Conservation (phyloP, 78 protist genomes). For the Chrysochromulina parva region DNA sequence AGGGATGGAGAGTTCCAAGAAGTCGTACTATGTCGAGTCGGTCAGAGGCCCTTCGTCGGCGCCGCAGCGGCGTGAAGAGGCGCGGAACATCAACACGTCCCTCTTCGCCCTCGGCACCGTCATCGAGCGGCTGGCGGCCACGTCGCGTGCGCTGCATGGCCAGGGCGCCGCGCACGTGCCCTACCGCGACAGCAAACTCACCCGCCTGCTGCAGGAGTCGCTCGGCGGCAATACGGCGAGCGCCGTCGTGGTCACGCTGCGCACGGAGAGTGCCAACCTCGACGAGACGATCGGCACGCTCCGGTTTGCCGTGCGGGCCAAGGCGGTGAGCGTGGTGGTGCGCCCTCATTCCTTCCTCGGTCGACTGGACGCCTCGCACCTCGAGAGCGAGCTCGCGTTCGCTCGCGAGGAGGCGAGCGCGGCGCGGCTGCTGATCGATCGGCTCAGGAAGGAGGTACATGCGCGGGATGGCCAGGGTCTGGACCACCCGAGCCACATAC, state of each 20-base stretch:
- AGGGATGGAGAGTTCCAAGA: constrained; percentile 61
- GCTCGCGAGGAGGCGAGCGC: no score
- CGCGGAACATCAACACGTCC: constrained; percentile 56
- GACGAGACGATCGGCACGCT: constrained; percentile 55
- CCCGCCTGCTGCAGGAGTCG: constrained; percentile 46
- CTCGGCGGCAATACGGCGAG: constrained; percentile 68
- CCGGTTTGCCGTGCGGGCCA: constrained; percentile 67
- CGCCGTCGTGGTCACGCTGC: constrained; percentile 56
- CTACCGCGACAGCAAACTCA: constrained; percentile 42
- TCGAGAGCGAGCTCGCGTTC: no score
- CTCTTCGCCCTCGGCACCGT: constrained; percentile 55
- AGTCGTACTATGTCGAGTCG: constrained; percentile 31
- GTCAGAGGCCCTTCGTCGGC: no score
- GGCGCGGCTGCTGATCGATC: no score
- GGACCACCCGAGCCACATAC: no score
- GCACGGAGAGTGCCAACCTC: constrained; percentile 42
- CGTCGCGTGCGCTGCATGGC: no score
- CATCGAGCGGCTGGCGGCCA: not conserved
- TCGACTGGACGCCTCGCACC: no score
- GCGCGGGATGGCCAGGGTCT: no score
- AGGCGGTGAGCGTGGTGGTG: constrained; percentile 33
- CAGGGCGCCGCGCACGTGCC: not conserved
- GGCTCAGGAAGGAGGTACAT: no score
- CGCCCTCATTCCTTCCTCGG: no score
- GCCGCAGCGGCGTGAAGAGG: constrained; percentile 56